Conservation (phyloP, 2,329 filamentous ascomycete species). For the Hypoxylon sp. region DNA sequence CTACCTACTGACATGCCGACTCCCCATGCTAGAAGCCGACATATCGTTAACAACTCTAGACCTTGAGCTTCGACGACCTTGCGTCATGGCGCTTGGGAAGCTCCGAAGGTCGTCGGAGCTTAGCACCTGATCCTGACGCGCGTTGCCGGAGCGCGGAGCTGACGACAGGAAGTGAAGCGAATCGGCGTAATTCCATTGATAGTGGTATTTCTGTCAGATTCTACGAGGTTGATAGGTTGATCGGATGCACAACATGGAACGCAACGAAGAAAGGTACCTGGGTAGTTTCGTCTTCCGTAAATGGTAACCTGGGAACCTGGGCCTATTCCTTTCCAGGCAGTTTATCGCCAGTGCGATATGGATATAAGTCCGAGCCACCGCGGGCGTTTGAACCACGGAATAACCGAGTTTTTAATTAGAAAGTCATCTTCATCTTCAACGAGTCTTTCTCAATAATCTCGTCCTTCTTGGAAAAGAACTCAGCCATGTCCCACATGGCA, state of each 20-base stretch:
- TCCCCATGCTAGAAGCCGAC: no score
- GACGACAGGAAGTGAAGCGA: background rate
- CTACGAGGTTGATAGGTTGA: no score
- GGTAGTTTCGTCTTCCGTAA: background rate
- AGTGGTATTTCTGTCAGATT: background rate
- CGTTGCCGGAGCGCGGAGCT: background rate
- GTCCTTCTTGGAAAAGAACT: slow-evolving; percentile 59
- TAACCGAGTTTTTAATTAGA: slow-evolving; percentile 1
- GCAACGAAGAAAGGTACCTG: background rate
- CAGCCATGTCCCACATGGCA: slow-evolving; percentile 64
- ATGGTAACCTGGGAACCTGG: background rate
- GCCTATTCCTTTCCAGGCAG: background rate
- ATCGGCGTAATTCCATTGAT: background rate
- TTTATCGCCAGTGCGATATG: no score
- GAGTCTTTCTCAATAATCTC: slow-evolving; percentile 59
- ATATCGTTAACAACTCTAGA: slow-evolving; percentile 10
- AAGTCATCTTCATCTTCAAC: slow-evolving; percentile 53
- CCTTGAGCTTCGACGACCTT: slow-evolving; percentile 5
- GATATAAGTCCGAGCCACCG: background rate
- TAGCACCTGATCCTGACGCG: background rate
- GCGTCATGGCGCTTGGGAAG: slow-evolving; percentile 19
- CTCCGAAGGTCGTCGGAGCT: slow-evolving; percentile 37
- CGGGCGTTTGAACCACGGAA: background rate
- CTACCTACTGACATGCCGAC: background rate
- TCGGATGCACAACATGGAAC: no score